Evolutionary conservation across 192 early-diverging fungal genomes (phyloP), one percentile per base, ranked within the genome.

Genomic region (Linnemannia zychae): DNA sequence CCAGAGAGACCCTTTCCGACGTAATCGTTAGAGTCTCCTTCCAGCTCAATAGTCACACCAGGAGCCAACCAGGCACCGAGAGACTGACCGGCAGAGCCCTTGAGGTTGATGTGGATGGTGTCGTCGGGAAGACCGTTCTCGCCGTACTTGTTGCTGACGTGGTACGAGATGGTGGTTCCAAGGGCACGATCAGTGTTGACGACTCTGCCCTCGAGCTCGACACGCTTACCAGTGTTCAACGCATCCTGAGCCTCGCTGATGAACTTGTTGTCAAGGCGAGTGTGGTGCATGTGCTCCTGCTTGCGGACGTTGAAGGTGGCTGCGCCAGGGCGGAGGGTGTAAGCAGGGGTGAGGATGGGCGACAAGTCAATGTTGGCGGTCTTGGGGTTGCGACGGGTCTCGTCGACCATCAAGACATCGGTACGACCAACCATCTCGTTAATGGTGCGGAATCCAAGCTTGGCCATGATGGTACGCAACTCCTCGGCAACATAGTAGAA

Each of bases 1-100:
- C 98, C 98, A 9, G 97, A 98, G 52, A 99, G 91, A 73, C 98
- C 98, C 91, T 99, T 99, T 74, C 98, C 98, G 46, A 99, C 98
- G 77, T 99, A 99, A 91, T 99, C 98, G 91, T 99, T 99, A 7
- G 98, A 94, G 80, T 99, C 98, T 79, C 98, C 98, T 87, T 99
- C 98, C 52, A 99, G 90, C 67, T 97, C 96, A 50, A 99, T 91
- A 33, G 93, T 92, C 52, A 99, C 91, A 82, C 98, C 98, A 3
- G 93, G 89, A 20, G 96, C 95, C 67, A 99, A 89, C 91, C 98
- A 99, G 31, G 97, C 97, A 75, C 97, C 98, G 44, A 99, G 90
- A 18, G 96, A 97, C 90, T 99, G 98, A 77, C 98, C 98, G 1
- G 98, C 98, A 60, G 96, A 97, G 9, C 98, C 98, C 38, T 78